Evolutionary conservation across 2,329 filamentous ascomycete genomes (phyloP).

Genomic region (Furcasterigmium furcatum): DNA sequence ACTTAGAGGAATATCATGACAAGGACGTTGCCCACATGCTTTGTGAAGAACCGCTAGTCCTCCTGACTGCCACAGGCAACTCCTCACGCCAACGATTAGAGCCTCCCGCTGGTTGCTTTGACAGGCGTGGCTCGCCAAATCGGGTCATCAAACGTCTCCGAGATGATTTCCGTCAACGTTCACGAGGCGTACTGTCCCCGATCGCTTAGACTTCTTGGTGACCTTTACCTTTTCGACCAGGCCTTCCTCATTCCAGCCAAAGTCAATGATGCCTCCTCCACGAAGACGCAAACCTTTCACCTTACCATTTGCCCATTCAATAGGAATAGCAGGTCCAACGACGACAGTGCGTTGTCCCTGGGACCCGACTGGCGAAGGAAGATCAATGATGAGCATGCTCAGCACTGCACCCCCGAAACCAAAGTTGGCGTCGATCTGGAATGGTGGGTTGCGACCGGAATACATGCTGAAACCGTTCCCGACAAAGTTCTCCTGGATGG

Average conservation of each 20-base stretch:
- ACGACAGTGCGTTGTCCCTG: conserved; percentile 29
- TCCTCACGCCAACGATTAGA: too few relatives aligned
- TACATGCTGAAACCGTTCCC: conserved; percentile 51
- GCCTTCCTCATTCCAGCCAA: conserved; percentile 36
- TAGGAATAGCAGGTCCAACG: conserved; percentile 44
- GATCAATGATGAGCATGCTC: conserved; percentile 48
- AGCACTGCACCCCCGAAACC: conserved; percentile 46
- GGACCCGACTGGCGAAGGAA: conserved; percentile 25
- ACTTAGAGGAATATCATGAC: too few relatives aligned
- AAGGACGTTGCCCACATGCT: too few relatives aligned
- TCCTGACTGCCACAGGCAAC: too few relatives aligned
- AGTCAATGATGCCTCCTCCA: conserved; percentile 38
- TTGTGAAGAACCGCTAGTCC: too few relatives aligned
- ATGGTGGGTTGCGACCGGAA: conserved; percentile 37
- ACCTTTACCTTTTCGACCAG: conserved; percentile 20
- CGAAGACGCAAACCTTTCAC: conserved; percentile 40
- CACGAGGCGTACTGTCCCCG: too few relatives aligned
- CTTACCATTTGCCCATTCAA: conserved; percentile 36
- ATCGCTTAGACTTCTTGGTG: too few relatives aligned
- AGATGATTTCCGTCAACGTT: too few relatives aligned
- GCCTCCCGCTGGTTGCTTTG: too few relatives aligned
- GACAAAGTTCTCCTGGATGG: conserved; percentile 46
- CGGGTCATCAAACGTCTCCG: too few relatives aligned
- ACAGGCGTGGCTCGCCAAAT: too few relatives aligned
- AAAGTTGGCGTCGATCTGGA: conserved; percentile 60